Evolutionary conservation across 2,329 filamentous ascomycete genomes (phyloP), one percentile per base, ranked within the genome.

Genomic region (Cladosporium sp.): DNA sequence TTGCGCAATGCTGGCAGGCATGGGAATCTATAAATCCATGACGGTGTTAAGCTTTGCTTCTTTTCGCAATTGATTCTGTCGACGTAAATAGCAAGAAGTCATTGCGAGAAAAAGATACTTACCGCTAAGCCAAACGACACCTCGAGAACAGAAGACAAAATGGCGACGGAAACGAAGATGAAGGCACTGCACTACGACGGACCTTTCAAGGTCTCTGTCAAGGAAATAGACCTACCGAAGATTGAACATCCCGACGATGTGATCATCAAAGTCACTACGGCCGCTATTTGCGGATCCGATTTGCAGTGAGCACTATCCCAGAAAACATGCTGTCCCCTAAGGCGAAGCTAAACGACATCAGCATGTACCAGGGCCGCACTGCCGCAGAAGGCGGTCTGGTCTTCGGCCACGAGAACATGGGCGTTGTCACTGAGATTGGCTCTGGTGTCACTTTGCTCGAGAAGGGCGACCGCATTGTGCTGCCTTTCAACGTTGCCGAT

Each of bases 401-500:
- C 1, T 89, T 89, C 69, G 81, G 82, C 3, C 86, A 89, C 71
- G 87, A 75, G 67, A 64, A 59, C 35, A 66, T 65, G 63, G 63
- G 63, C 1, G 81, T 85, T 26, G 78, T 87, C 0, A 79, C 84
- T 46, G 82, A 87, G 67, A 72, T 84, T 0, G 87, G 87, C 1
- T 72, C 80, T 2, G 87, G 86, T 6, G 86, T 89, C 0, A 88
- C 85, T 0, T 77, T 88, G 0, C 74, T 89, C 18, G 84, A 88
- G 70, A 85, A 87, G 68, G 86, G 87, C 2, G 87, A 89, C 67
- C 82, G 87, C 1, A 84, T 89, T 4, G 86, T 89, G 2, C 82
- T 89, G 74, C 87, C 87, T 0, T 89, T 89, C 78, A 89, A 89
- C 64, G 86, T 88, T 1, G 86, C 86, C 7, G 85, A 88, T 69